Conservation (phyloP, 129 eudicot genomes). For the Arctium lappa region DNA sequence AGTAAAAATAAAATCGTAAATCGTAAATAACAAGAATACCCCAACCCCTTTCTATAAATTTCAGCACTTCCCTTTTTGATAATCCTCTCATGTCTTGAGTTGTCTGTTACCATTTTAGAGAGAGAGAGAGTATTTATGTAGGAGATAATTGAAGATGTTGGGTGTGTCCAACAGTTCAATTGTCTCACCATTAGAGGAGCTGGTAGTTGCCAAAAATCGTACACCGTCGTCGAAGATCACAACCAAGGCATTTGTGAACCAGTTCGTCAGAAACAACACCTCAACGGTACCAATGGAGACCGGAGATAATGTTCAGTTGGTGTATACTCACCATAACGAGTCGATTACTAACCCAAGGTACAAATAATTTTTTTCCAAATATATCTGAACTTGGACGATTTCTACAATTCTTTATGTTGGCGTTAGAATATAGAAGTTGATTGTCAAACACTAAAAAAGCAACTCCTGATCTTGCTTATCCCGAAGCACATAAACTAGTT, state of each 20-base stretch:
- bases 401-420: no score
- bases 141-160: constrained; percentile 46
- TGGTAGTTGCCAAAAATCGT: constrained; percentile 88
- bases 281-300: no score
- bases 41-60: constrained; percentile 40
- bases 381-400: no score
- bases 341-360: no score
- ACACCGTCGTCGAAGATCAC: constrained; percentile 88
- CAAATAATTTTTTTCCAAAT: no score
- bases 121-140: neutral
- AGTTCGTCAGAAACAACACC: no score
- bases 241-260: constrained; percentile 53
- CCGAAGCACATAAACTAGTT: no score
- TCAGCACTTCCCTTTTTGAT: constrained; percentile 5
- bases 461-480: no score
- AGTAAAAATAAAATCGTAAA: neutral
- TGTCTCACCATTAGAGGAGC: constrained; percentile 89
- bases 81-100: constrained; percentile 36
- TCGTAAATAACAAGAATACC: constrained; percentile 32
- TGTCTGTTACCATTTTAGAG: constrained; percentile 3
- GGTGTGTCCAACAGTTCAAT: constrained; percentile 78
- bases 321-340: no score
- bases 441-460: no score
- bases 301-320: no score
- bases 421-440: no score